Conservation (phyloP, 2,329 filamentous ascomycete genomes). For the Aspergillus unguis region DNA sequence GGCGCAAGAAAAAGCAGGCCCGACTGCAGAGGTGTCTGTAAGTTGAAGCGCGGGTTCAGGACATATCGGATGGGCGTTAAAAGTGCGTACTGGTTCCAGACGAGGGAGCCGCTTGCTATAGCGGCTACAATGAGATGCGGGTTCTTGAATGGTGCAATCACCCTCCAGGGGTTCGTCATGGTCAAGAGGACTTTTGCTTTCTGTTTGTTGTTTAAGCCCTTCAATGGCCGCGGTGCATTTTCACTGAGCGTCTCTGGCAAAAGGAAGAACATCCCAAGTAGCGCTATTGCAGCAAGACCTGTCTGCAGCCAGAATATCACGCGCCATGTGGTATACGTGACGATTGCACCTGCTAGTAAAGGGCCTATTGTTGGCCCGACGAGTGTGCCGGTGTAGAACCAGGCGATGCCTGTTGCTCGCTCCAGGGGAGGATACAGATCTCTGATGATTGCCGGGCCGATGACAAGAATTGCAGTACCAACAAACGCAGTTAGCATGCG, state of each 20-base stretch:
- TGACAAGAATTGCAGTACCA: constrained; percentile 69
- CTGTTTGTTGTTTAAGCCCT: constrained; percentile 49
- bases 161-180: constrained; percentile 64
- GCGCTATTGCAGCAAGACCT: constrained; percentile 60
- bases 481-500: constrained; percentile 71
- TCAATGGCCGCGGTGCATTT: constrained; percentile 60
- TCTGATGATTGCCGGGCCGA: constrained; percentile 67
- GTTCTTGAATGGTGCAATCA: constrained; percentile 60
- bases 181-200: constrained; percentile 56
- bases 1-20: constrained; percentile 74
- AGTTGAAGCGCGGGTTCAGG: constrained; percentile 68
- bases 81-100: constrained; percentile 73
- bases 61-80: constrained; percentile 69
- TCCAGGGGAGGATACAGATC: constrained; percentile 65
- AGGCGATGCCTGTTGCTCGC: constrained; percentile 68
- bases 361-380: constrained; percentile 67
- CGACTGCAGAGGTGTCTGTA: constrained; percentile 63
- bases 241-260: constrained; percentile 71
- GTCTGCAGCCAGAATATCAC: constrained; percentile 76
- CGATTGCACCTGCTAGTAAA: constrained; percentile 4
- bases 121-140: constrained; percentile 64
- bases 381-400: constrained; percentile 68
- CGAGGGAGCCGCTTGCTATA: constrained; percentile 59
- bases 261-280: constrained; percentile 60
- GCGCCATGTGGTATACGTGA: constrained; percentile 59